Conservation (phyloP, 257 asterid genomes). For the Salvia miltiorrhiza region DNA sequence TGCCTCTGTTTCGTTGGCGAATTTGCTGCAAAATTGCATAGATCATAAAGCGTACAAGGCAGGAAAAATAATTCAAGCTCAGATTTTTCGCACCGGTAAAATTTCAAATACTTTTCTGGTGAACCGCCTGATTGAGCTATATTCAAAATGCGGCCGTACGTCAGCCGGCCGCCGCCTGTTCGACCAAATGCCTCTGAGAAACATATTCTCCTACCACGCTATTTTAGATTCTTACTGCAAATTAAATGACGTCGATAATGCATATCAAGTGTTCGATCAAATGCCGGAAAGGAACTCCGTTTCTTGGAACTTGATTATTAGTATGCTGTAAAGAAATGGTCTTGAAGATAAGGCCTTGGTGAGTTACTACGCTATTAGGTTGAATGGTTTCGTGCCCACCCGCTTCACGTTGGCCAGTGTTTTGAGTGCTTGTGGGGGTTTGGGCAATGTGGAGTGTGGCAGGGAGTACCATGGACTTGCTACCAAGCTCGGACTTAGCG, state of each 20-base stretch:
- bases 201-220: slow-evolving; percentile 66
- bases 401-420: slow-evolving; percentile 71
- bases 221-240: slow-evolving; percentile 57
- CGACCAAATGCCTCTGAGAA: slow-evolving; percentile 57
- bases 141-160: slow-evolving; percentile 51
- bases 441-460: slow-evolving; percentile 45
- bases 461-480: slow-evolving; percentile 64
- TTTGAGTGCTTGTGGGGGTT: slow-evolving; percentile 63
- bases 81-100: slow-evolving; percentile 37
- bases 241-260: slow-evolving; percentile 43
- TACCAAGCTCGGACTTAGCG: slow-evolving; percentile 50
- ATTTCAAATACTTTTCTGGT: slow-evolving; percentile 43
- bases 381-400: slow-evolving; percentile 48
- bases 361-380: slow-evolving; percentile 44
- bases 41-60: slow-evolving; percentile 37
- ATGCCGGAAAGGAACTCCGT: slow-evolving; percentile 60
- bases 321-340: slow-evolving; percentile 49
- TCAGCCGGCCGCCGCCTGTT: slow-evolving; percentile 49
- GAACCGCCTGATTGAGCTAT: slow-evolving; percentile 59
- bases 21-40: slow-evolving; percentile 45
- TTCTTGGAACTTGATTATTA: slow-evolving; percentile 65
- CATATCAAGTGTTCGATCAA: slow-evolving; percentile 42
- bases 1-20: slow-evolving; percentile 33
- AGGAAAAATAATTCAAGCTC: slow-evolving; percentile 62
- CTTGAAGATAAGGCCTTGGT: slow-evolving; percentile 51